Base-by-base conservation (phyloP, 192 early-diverging fungal genomes). In the Coemansia sp. region DNA sequence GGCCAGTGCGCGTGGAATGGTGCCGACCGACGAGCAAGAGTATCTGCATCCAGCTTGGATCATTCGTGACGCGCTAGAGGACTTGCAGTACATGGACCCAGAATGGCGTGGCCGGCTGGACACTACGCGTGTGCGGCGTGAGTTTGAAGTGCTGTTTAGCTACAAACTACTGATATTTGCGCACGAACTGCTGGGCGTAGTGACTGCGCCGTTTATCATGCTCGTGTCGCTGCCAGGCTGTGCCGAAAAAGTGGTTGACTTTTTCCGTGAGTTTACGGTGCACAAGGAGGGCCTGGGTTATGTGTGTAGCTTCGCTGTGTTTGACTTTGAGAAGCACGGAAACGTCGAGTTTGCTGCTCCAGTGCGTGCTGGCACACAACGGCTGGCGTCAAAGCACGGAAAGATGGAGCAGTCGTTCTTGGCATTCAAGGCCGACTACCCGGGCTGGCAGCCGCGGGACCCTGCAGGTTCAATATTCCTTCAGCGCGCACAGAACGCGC, bases 331-430 rank as follows among this genome's bases (percentile, higher is more conserved):
- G 63, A 75, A 86, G 34, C 89, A 96, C 64, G 97, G 97, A 9
- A 95, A 98, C 61, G 85, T 86, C 7, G 87, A 88, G 72, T 95
- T 93, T 65, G 91, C 93, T 1, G 93, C 90, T 2, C 91, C 89
- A 1, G 80, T 82, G 15, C 69, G 72, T 17, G 75, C 81, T 5
- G 75, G 38, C 9, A 77, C 86, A 44, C 87, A 88, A 11, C 81
- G 88, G 20, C 79, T 87, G 60, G 61, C 88, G 1, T 91, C 90
- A 1, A 91, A 94, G 57, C 85, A 93, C 53, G 96, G 94, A 28
- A 99, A 99, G 74, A 97, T 99, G 97, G 96, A 98, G 77, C 92
- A 94, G 68, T 94, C 91, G 4, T 95, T 99, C 66, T 60, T 99
- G 64, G 93, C 92, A 55, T 99, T 99, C 74, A 96, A 97, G 81